Conservation (phyloP, 805 yeast genomes). For the Starmerella bacillaris region DNA sequence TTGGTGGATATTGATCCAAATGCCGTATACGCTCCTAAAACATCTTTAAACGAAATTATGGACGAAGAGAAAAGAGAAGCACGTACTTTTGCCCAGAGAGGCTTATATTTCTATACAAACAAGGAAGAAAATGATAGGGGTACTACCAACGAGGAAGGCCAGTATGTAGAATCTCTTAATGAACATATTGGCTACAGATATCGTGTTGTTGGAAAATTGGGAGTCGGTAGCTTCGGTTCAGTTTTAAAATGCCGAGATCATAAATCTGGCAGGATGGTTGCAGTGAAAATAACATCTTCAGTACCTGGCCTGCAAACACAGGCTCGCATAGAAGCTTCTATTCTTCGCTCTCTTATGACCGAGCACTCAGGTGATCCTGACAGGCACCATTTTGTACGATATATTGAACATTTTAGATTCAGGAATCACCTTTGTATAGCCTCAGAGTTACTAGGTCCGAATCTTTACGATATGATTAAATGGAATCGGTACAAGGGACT, state of each 20-base stretch:
- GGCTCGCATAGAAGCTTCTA: conserved; percentile 58
- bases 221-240: conserved; percentile 70
- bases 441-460: conserved; percentile 53
- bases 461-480: conserved; percentile 39
- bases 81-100: conserved; percentile 7
- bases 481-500: conserved; percentile 24
- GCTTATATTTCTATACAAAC: conserved; percentile 7
- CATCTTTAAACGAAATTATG: neutral
- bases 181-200: conserved; percentile 68
- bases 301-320: conserved; percentile 58
- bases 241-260: conserved; percentile 57
- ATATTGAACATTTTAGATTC: conserved; percentile 55
- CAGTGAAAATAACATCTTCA: conserved; percentile 60
- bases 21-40: neutral
- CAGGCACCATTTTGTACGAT: conserved; percentile 30
- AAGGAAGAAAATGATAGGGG: conserved; percentile 1
- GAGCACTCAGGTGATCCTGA: conserved; percentile 19
- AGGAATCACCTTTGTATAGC: conserved; percentile 69
- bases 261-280: conserved; percentile 38
- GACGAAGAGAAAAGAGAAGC: conserved; percentile 2
- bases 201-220: conserved; percentile 40
- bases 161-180: conserved; percentile 35
- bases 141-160: conserved; percentile 37
- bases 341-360: conserved; percentile 33
- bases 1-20: conserved; percentile 6